These are phyloP conservation scores for Vararia minispora DNA, from an alignment of 768 basidiomycete species.

Conservation along the genomic window DNA sequence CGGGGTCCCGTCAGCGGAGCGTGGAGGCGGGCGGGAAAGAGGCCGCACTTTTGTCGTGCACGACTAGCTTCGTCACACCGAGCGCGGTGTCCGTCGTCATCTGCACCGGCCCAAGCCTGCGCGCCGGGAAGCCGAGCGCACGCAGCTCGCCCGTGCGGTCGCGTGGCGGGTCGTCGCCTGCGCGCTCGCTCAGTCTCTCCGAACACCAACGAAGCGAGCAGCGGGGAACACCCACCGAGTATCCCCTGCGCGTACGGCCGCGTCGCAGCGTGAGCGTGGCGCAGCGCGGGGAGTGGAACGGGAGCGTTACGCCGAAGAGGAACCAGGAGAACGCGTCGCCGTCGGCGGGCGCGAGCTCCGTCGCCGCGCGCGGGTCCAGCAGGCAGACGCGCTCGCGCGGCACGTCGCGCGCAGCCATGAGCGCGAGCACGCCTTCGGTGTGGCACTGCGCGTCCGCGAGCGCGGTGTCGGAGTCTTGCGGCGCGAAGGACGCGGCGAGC, in stretches of 20 bases:
- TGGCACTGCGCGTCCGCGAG: constrained; percentile 25
- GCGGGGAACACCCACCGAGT: constrained; percentile 29
- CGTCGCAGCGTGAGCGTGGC: background rate
- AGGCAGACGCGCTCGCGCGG: constrained; percentile 65
- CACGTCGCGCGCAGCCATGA: constrained; percentile 37
- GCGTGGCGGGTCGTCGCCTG: constrained; percentile 92
- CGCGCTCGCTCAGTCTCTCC: background rate
- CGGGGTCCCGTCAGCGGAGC: background rate
- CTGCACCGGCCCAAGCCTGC: constrained; percentile 80
- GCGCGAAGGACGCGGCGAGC: constrained; percentile 28
- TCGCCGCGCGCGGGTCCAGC: constrained; percentile 83
- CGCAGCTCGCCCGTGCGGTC: constrained; percentile 89
- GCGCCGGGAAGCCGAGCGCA: constrained; percentile 71
- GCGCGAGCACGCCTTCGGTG: constrained; percentile 40
- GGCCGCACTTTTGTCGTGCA: constrained; percentile 52
- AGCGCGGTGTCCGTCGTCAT: constrained; percentile 99
- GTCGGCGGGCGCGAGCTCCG: constrained; percentile 63
- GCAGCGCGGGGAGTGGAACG: background rate
- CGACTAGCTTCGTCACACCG: constrained; percentile 78
- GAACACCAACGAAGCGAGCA: background rate
- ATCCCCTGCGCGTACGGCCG: constrained; percentile 35
- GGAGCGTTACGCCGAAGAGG: constrained; percentile 66
- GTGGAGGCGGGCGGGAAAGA: background rate
- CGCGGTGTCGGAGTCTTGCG: constrained; percentile 9
- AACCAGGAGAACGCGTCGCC: constrained; percentile 80